These are phyloP conservation scores for Andrographis paniculata DNA, from an alignment of 305 asterid genomes.

Conservation along the genomic window DNA sequence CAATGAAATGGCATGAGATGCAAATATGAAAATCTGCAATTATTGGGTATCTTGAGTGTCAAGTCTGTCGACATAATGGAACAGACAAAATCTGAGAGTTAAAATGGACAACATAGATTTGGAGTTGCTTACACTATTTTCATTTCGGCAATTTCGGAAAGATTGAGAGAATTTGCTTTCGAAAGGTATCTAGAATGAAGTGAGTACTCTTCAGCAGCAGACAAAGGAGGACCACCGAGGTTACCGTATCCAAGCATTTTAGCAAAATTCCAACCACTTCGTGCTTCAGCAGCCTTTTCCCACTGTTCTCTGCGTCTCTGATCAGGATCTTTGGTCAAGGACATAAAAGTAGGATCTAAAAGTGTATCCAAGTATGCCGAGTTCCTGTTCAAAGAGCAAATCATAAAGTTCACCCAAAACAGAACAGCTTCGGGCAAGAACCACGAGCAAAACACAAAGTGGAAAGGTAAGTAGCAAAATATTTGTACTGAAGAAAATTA, in stretches of 20 bases:
- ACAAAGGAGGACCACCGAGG: conserved; percentile 78
- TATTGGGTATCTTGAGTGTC: background rate
- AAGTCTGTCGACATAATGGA: too few relatives aligned
- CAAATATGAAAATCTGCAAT: conserved; percentile 3
- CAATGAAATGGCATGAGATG: too few relatives aligned
- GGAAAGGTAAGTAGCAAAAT: too few relatives aligned
- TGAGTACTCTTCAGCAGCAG: conserved; percentile 93
- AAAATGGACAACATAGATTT: background rate
- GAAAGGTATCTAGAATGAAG: conserved; percentile 95
- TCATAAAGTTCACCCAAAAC: background rate
- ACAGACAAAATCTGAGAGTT: background rate
- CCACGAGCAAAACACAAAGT: too few relatives aligned
- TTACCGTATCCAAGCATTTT: conserved; percentile 92
- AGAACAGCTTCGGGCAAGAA: too few relatives aligned
- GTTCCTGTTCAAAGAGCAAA: conserved; percentile 37
- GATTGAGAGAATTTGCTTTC: conserved; percentile 86
- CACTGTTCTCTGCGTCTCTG: conserved; percentile 87
- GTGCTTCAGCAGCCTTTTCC: conserved; percentile 86
- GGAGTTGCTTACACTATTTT: conserved; percentile 73
- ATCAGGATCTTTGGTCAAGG: conserved; percentile 93
- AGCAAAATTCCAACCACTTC: conserved; percentile 57
- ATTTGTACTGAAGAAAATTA: too few relatives aligned
- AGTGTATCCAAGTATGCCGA: conserved; percentile 76
- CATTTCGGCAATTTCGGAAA: conserved; percentile 93
- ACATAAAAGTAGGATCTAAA: conserved; percentile 97